Conservation (phyloP, 192 early-diverging fungal species). For the Geosiphon pyriformis region DNA sequence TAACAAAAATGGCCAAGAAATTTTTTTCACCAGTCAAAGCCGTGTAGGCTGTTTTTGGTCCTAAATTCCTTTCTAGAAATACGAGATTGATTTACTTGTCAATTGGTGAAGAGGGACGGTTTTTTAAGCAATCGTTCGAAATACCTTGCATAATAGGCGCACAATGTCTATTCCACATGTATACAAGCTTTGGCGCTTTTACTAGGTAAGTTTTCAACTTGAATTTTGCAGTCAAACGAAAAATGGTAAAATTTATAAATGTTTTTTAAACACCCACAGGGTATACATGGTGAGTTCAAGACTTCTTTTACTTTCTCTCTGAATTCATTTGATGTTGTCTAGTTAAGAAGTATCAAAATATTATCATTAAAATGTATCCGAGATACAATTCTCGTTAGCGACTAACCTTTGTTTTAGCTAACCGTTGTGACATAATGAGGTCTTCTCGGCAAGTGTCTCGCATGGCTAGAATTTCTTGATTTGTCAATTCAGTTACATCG, state of each 20-base stretch:
- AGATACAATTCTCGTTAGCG: neutral
- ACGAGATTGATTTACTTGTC: too few relatives aligned
- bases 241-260: neutral
- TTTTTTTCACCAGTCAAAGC: too few relatives aligned
- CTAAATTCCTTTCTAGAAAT: too few relatives aligned
- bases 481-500: conserved; percentile 17
- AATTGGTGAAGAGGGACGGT: too few relatives aligned
- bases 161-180: conserved; percentile 14
- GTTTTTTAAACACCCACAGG: neutral
- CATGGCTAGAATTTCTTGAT: conserved; percentile 16
- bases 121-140: neutral
- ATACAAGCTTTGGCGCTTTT: neutral
- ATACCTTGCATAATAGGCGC: conserved; percentile 19
- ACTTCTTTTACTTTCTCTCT: neutral
- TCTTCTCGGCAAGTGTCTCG: neutral
- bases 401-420: conserved; percentile 12
- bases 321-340: neutral
- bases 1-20: too few relatives aligned
- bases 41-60: too few relatives aligned
- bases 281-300: conserved; percentile 7
- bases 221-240: neutral
- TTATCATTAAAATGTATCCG: neutral
- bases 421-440: neutral
- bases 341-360: neutral
- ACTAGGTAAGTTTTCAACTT: neutral